phyloP scores from a whole-genome alignment of 345 rosid species.

The Hibiscus mutabilis region DNA sequence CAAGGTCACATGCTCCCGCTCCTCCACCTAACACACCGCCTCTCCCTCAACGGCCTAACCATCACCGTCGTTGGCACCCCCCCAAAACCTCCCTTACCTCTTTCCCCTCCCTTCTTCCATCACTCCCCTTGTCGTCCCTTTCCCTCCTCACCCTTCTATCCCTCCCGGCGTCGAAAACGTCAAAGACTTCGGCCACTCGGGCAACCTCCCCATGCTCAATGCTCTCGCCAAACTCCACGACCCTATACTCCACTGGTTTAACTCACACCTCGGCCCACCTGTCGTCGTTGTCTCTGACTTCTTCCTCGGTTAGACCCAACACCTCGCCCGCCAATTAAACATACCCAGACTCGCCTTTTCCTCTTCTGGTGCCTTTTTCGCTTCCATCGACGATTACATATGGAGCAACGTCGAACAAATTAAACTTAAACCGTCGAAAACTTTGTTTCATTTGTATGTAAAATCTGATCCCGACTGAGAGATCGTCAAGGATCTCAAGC shows the following conservation, averaged over 20 bases:
- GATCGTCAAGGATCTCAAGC: conserved; percentile 21
- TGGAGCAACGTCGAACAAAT: conserved; percentile 24
- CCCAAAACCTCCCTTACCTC: conserved; percentile 40
- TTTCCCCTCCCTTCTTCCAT: conserved; percentile 35
- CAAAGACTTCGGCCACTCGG: conserved; percentile 35
- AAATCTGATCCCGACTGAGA: conserved; percentile 31
- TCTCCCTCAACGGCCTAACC: conserved; percentile 27
- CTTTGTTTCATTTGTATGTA: conserved; percentile 14
- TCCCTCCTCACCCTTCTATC: conserved; percentile 51
- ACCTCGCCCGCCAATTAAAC: conserved; percentile 30
- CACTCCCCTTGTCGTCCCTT: conserved; percentile 29
- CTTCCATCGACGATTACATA: conserved; percentile 19
- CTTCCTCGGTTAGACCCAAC: conserved; percentile 70
- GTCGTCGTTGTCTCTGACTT: conserved; percentile 61
- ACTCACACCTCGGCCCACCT: conserved; percentile 51
- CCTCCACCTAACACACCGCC: conserved; percentile 48
- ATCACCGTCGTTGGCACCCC: conserved; percentile 51
- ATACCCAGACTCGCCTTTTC: conserved; percentile 48
- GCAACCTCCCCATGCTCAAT: conserved; percentile 32
- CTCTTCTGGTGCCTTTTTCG: conserved; percentile 30
- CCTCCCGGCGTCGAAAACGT: conserved; percentile 55
- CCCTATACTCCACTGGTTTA: conserved; percentile 49
- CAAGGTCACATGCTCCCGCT: conserved; percentile 65
- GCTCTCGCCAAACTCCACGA: conserved; percentile 38
- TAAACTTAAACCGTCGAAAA: conserved; percentile 6